A percentile compares a stretch with the other conserved stretches of the same genome.
Evolutionary conservation across 148 eudicot genomes (phyloP).

Genomic region (Oxyria digyna): DNA sequence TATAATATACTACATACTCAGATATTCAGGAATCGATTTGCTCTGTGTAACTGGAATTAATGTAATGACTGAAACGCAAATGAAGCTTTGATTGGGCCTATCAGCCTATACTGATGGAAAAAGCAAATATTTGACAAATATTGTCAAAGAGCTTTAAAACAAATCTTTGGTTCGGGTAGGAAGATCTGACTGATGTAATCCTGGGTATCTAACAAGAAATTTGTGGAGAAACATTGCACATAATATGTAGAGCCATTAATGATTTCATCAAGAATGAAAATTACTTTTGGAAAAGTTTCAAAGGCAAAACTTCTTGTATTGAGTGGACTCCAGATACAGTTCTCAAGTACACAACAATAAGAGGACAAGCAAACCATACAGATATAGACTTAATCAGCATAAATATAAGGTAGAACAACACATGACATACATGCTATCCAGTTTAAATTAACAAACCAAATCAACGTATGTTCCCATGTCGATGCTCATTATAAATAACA

Average conservation of each 20-base stretch:
- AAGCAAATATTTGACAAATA: not conserved
- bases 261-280: not conserved
- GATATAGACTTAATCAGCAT: not conserved
- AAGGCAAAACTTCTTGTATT: not conserved
- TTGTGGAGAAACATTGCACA: no score
- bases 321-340: not conserved
- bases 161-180: no score
- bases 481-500: not conserved
- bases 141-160: no score
- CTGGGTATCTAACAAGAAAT: no score
- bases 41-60: not conserved
- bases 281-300: not conserved
- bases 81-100: no score
- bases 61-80: not conserved
- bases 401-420: not conserved
- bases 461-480: not conserved
- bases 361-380: not conserved
- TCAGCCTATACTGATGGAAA: no score
- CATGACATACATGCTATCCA: not conserved
- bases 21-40: not conserved
- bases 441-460: not conserved
- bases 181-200: no score
- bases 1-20: not conserved
- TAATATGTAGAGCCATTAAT: not conserved
- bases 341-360: not conserved